Evolutionary conservation across 805 yeast genomes (phyloP), one percentile per base, ranked within the genome.

Genomic region (Danielia oregonensis): DNA sequence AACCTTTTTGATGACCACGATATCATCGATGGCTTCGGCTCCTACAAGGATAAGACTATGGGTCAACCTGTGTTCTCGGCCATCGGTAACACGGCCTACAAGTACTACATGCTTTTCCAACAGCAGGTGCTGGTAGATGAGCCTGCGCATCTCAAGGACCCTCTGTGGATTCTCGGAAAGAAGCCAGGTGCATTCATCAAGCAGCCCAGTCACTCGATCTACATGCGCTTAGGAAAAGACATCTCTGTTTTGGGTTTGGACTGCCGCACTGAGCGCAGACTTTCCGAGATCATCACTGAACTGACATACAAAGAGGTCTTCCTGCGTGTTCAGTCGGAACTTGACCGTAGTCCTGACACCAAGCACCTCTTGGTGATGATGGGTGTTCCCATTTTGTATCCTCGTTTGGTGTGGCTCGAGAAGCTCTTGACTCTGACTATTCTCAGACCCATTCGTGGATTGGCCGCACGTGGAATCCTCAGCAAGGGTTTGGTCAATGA

Each of bases 1-100:
- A 91, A 89, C 57, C 76, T 91, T 21, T 89, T 67, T 61, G 98
- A 91, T 58, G 98, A 91, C 57, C 98, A 91, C 61, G 97, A 93
- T 57, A 86, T 91, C 33, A 89, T 93, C 46, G 98, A 91, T 55
- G 98, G 97, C 2, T 91, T 78, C 61, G 98, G 97, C 2, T 85
- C 96, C 0, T 91, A 91, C 57, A 68, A 71, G 31, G 84, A 87
- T 45, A 37, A 59, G 1, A 86, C 95, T 22, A 88, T 87, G 96
- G 49, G 50, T 3, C 75, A 78, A 25, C 79, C 77, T 1, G 74
- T 86, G 6, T 86, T 91, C 55, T 55, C 60, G 37, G 76, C 81
- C 9, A 72, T 91, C 21, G 97, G 97, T 7, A 72, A 72, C 40
- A 61, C 76, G 9, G 96, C 97, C 2, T 86, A 77, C 66, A 79